Conservation (phyloP, 805 yeast species). For the Kodamaea fukazawae region DNA sequence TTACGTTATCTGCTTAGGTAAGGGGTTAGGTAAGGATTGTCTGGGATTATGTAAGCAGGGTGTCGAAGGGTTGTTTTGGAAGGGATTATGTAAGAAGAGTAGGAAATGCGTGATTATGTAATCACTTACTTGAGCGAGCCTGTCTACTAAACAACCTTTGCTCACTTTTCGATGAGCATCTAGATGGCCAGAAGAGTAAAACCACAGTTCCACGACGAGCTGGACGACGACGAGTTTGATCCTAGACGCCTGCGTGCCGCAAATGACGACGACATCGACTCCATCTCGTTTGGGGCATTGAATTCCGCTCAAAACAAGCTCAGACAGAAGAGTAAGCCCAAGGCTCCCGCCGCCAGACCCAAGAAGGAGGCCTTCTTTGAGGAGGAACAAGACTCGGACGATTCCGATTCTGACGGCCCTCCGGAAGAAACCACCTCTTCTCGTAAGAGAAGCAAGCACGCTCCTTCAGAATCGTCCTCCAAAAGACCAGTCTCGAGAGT, state of each 20-base stretch:
- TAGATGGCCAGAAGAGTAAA: constrained; percentile 3
- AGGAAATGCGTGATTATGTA: too few species aligned
- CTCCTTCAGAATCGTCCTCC: constrained; percentile 78
- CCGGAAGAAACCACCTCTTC: constrained; percentile 35
- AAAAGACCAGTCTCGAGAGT: constrained; percentile 67
- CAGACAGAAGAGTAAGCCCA: constrained; percentile 3
- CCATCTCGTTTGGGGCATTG: constrained; percentile 64
- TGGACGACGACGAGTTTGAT: not conserved
- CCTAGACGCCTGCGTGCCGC: not conserved
- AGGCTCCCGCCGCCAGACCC: constrained; percentile 5
- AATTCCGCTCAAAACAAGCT: constrained; percentile 56
- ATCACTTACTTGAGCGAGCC: too few species aligned
- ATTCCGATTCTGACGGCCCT: constrained; percentile 27
- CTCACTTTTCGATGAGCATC: constrained; percentile 4
- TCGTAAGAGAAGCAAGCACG: constrained; percentile 62
- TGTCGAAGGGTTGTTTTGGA: too few species aligned
- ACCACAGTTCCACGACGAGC: constrained; percentile 9
- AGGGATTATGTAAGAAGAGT: too few species aligned
- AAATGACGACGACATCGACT: constrained; percentile 45
- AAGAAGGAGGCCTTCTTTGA: not conserved
- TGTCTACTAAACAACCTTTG: too few species aligned
- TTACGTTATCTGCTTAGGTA: too few species aligned
- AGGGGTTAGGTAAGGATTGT: too few species aligned
- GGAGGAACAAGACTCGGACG: constrained; percentile 10
- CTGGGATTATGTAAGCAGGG: too few species aligned